phyloP scores from a whole-genome alignment of 495 filamentous ascomycete genomes.

The Corynascus novoguineensis region DNA sequence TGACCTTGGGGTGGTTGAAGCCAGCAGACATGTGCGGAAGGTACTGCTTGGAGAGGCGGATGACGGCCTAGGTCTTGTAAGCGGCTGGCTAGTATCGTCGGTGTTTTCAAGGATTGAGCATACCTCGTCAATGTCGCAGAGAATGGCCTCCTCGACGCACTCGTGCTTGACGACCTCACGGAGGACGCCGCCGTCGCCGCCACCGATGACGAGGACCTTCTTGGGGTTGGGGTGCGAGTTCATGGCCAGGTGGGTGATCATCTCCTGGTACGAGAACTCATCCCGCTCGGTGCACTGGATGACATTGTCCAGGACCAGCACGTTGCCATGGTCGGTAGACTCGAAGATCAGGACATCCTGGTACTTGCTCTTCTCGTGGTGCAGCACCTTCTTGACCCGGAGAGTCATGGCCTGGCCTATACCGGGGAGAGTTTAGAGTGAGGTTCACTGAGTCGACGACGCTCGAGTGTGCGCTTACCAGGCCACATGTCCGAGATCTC shows the following conservation, averaged over 20 bases:
- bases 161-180: slow-evolving; percentile 98
- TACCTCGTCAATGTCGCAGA: slow-evolving; percentile 99
- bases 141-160: slow-evolving; percentile 80
- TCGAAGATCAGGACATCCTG: slow-evolving; percentile 98
- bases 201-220: slow-evolving; percentile 96
- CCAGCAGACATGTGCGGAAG: slow-evolving; percentile 91
- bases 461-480: slow-evolving; percentile 38
- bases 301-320: slow-evolving; percentile 97
- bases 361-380: slow-evolving; percentile 98
- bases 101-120: neutral
- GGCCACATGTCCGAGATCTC: slow-evolving; percentile 98
- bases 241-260: slow-evolving; percentile 99
- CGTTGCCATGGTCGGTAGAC: slow-evolving; percentile 91
- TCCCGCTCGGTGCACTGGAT: slow-evolving; percentile 98
- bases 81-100: neutral
- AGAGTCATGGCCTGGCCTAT: slow-evolving; percentile 96
- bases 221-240: slow-evolving; percentile 97
- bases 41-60: slow-evolving; percentile 97
- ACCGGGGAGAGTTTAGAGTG: neutral
- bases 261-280: slow-evolving; percentile 99
- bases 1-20: slow-evolving; percentile 88
- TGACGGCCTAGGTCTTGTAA: slow-evolving; percentile 64
- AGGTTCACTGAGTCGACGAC: neutral
- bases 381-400: slow-evolving; percentile 93
- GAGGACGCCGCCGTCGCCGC: slow-evolving; percentile 93